Percentiles rank a stretch among this genome's conserved stretches.
phyloP scores from a whole-genome alignment of 106 monocot genomes.

The Gastrodia elata region DNA sequence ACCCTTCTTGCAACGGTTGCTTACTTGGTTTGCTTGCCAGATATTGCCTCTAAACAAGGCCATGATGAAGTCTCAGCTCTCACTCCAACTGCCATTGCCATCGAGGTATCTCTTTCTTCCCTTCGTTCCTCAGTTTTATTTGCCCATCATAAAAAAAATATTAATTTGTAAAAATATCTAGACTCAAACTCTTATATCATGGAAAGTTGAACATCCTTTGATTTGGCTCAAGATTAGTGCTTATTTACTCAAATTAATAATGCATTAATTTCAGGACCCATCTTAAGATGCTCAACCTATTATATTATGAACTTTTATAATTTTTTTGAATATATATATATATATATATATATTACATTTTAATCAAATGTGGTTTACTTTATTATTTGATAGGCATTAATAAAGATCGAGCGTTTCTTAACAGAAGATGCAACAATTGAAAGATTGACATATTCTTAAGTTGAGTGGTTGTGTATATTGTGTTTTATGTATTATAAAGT shows the following conservation, averaged over 20 bases:
- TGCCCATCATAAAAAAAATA: background rate
- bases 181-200: background rate
- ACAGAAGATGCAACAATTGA: background rate
- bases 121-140: background rate
- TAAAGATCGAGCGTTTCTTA: constrained; percentile 5
- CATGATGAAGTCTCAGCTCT: constrained; percentile 48
- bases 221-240: no score
- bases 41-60: constrained; percentile 61
- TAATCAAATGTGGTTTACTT: background rate
- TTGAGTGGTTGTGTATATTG: background rate
- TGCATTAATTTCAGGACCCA: no score
- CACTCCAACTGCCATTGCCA: constrained; percentile 65
- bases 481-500: background rate
- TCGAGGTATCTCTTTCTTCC: constrained; percentile 36
- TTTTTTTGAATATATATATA: no score
- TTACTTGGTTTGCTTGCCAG: constrained; percentile 21
- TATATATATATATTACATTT: no score
- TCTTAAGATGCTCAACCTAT: no score
- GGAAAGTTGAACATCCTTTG: no score
- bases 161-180: background rate
- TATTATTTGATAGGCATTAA: background rate
- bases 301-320: no score
- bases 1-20: no score
- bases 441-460: constrained; percentile 1
- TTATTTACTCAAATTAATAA: no score